These are phyloP conservation scores for Penicillium freii DNA, from an alignment of 2,329 filamentous ascomycete genomes.

Conservation along the genomic window DNA sequence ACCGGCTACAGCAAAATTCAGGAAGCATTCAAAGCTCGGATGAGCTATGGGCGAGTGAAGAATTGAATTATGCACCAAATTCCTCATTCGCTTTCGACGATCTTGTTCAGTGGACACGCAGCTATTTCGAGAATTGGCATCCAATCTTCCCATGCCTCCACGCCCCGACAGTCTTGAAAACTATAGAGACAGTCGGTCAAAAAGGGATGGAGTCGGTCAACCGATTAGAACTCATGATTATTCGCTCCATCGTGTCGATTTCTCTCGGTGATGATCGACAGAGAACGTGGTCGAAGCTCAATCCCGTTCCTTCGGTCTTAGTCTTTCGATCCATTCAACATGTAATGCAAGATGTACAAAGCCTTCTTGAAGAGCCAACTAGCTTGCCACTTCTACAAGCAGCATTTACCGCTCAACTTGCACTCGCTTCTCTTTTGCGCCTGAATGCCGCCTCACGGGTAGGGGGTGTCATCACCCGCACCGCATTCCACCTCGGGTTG, in stretches of 20 bases:
- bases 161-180: conserved; percentile 51
- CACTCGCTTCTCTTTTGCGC: conserved; percentile 56
- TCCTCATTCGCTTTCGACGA: conserved; percentile 46
- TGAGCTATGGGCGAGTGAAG: conserved; percentile 30
- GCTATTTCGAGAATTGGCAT: conserved; percentile 60
- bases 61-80: conserved; percentile 9
- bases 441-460: conserved; percentile 58
- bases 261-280: conserved; percentile 55
- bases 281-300: conserved; percentile 11
- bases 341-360: conserved; percentile 51
- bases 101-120: conserved; percentile 51
- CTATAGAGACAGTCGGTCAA: conserved; percentile 47
- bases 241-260: conserved; percentile 54
- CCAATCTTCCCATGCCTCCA: conserved; percentile 57
- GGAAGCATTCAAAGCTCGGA: conserved; percentile 38
- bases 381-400: conserved; percentile 52
- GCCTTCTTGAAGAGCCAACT: conserved; percentile 48
- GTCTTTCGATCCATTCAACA: conserved; percentile 52
- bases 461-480: conserved; percentile 55
- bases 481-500: conserved; percentile 58
- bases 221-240: conserved; percentile 43
- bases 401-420: conserved; percentile 54
- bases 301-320: conserved; percentile 43
- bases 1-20: conserved; percentile 39
- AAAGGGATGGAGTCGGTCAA: conserved; percentile 31